Evolutionary conservation across 768 basidiomycete genomes (phyloP), one percentile per base, ranked within the genome.

Genomic region (Boletus reticuloceps): DNA sequence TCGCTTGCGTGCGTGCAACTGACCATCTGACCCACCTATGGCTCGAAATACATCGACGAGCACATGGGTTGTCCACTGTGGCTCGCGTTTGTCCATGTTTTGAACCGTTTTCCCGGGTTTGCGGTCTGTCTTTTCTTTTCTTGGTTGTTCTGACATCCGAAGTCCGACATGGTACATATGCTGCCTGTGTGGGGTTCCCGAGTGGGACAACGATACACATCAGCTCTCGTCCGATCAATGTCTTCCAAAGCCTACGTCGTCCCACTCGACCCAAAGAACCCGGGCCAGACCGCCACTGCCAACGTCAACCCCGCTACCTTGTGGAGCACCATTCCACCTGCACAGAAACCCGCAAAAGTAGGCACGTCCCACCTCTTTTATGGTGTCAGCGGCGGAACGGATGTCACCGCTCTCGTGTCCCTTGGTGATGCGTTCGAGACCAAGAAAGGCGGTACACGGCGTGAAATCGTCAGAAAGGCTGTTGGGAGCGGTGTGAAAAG

Each of bases 401-500:
- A 70, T 12, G 69, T 84, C 42, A 80, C 84, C 2, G 77, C 82
- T 0, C 67, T 88, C 16, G 77, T 82, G 10, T 83, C 84, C 34
- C 74, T 87, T 9, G 85, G 85, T 0, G 81, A 82, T 0, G 77
- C 71, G 2, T 87, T 82, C 63, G 66, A 72, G 5, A 58, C 61
- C 37, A 83, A 82, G 61, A 74, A 69, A 7, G 75, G 64, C 1
- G 71, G 74, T 25, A 68, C 77, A 36, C 81, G 75, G 64, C 74
- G 85, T n/a, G 91, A 93, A 67, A 58, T 83, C 5, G 77, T 92
- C 32, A 77, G 91, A 62, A 84, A 82, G 62, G 80, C 88, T 11
- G 79, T 92, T 14, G 91, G 86, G 11, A 82, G 77, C 47, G 88
- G 84, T 7, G 82, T 92, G 41, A 89, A 88, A 71, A 80, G 82